Conservation (phyloP, 805 yeast genomes). For the Candida manassasensis region DNA sequence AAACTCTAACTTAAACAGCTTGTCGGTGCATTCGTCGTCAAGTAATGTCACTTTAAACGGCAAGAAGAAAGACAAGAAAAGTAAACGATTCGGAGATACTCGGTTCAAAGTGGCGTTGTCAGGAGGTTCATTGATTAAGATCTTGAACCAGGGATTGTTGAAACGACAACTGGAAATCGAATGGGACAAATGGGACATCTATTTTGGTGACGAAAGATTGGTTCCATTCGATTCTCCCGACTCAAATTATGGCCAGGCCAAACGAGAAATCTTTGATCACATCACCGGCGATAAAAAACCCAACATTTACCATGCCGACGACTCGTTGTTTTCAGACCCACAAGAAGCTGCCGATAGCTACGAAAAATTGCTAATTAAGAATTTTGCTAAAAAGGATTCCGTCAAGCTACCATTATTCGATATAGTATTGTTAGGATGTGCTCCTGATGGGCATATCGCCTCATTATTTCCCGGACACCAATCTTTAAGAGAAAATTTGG, state of each 20-base stretch:
- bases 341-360: conserved; percentile 93
- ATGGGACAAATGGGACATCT: conserved; percentile 94
- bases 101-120: conserved; percentile 87
- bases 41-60: conserved; percentile 11
- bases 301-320: conserved; percentile 78
- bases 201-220: conserved; percentile 93
- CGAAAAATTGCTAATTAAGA: conserved; percentile 79
- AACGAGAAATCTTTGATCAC: conserved; percentile 72
- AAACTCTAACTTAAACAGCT: neutral
- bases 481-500: conserved; percentile 79
- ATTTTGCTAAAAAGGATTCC: conserved; percentile 93
- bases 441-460: conserved; percentile 98
- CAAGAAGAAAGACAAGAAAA: conserved; percentile 28
- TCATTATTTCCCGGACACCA: conserved; percentile 94
- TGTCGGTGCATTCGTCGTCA: neutral
- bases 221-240: conserved; percentile 82
- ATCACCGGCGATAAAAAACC: conserved; percentile 57
- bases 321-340: conserved; percentile 65
- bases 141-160: conserved; percentile 80
- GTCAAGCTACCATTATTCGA: conserved; percentile 96
- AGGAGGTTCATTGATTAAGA: conserved; percentile 89
- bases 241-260: conserved; percentile 87
- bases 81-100: conserved; percentile 53
- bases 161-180: conserved; percentile 65
- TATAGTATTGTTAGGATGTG: conserved; percentile 87